Evolutionary conservation across 441 rosid species (phyloP), one percentile per base, ranked within the genome.

Genomic region (Populus hybrid): DNA sequence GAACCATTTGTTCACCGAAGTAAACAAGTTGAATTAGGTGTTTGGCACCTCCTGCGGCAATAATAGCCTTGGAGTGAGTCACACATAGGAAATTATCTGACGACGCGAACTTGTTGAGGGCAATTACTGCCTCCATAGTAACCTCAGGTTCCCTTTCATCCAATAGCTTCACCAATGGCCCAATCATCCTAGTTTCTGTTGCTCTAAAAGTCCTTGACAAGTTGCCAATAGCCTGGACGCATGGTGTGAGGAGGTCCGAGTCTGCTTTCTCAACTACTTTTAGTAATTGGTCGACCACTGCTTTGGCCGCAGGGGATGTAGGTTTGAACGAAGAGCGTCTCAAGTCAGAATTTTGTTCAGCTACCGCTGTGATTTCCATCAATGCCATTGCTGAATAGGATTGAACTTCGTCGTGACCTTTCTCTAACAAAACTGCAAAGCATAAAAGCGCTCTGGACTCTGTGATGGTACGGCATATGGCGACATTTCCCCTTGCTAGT

Each of bases 311-410:
- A 4, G 90, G 93, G 0, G 99, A 86, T 63, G 89, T 91, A 20
- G 98, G 96, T 86, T 93, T 92, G 83, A 95, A 95, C 50, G 98
- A 93, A 0, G 97, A 91, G 71, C 95, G 83, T 78, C 99, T 88
- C 81, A 93, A 78, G 6, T 91, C 95, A 7, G 97, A 5, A 73
- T 93, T 91, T 80, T 83, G 82, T 75, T 92, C 99, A 0, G 99
- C 98, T 18, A 95, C 90, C 0, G 91, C 86, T 12, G 98, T 90
- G 86, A 92, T 92, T 83, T 93, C 98, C 98, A 90, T 92, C 71
- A 95, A 81, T n/a, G 98, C 98, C 99, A 92, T 88, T 2, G 97
- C 93, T 1, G 97, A 93, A 73, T 92, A 87, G 81, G 80, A 86
- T 77, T 81, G 90, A 1, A 90, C 91, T 1, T 93, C 94, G 23